phyloP scores from a whole-genome alignment of 140 eudicot species.

The Bidens hawaiensis region DNA sequence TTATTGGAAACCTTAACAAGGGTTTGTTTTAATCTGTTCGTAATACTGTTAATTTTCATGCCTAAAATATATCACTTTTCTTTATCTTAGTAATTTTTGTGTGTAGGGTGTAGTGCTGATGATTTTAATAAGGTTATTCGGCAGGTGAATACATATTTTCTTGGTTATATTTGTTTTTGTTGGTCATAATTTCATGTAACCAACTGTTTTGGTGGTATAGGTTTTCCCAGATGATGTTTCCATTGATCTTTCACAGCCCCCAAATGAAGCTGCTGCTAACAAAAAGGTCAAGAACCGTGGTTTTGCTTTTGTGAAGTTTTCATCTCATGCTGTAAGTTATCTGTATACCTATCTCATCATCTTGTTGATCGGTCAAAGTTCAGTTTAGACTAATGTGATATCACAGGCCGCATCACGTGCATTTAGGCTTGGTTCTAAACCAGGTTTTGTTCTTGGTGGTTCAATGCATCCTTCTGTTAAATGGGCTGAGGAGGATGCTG shows the following conservation, averaged over 20 bases:
- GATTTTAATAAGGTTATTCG: slow-evolving; percentile 60
- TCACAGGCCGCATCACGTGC: slow-evolving; percentile 90
- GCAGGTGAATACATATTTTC: slow-evolving; percentile 43
- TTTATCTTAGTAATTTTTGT: slow-evolving; percentile 7
- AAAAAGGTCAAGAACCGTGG: slow-evolving; percentile 76
- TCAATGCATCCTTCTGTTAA: slow-evolving; percentile 70
- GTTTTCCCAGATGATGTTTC: slow-evolving; percentile 82
- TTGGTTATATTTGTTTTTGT: background rate
- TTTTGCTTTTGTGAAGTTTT: slow-evolving; percentile 75
- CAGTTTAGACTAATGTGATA: slow-evolving; percentile 2
- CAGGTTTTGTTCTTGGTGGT: slow-evolving; percentile 68
- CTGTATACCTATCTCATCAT: slow-evolving; percentile 11
- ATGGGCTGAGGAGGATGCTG: slow-evolving; percentile 83
- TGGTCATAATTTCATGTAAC: background rate
- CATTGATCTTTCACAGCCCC: slow-evolving; percentile 53
- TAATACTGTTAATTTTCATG: slow-evolving; percentile 14
- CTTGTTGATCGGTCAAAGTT: slow-evolving; percentile 10
- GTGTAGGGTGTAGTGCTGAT: slow-evolving; percentile 66
- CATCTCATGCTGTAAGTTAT: slow-evolving; percentile 81
- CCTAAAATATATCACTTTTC: slow-evolving; percentile 8
- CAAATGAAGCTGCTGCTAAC: slow-evolving; percentile 33
- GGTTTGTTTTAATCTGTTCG: slow-evolving; percentile 36
- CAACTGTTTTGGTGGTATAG: slow-evolving; percentile 28
- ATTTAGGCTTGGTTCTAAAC: slow-evolving; percentile 50
- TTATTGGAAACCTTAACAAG: slow-evolving; percentile 85